Evolutionary conservation across 106 monocot genomes (phyloP).

Genomic region (Dioscorea zingiberensis): DNA sequence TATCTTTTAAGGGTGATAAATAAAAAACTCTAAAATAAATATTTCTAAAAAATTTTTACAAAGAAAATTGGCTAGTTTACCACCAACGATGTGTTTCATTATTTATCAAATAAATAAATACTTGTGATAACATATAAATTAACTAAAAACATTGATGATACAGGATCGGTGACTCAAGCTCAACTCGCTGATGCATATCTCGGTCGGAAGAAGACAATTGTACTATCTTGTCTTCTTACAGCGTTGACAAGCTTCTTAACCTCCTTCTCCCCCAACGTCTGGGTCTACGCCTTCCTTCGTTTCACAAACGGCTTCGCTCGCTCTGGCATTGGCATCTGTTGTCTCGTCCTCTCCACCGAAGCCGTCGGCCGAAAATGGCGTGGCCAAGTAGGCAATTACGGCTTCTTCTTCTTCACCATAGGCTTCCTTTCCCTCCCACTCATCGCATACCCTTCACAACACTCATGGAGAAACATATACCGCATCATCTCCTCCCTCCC

Average conservation of each 20-base stretch:
- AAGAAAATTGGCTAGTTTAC: too few relatives aligned
- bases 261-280: slow-evolving; percentile 65
- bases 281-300: slow-evolving; percentile 64
- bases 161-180: slow-evolving; percentile 55
- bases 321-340: slow-evolving; percentile 72
- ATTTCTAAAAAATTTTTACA: too few relatives aligned
- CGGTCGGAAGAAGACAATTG: slow-evolving; percentile 63
- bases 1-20: too few relatives aligned
- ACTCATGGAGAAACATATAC: slow-evolving; percentile 63
- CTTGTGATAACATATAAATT: too few relatives aligned
- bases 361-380: slow-evolving; percentile 66
- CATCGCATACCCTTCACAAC: slow-evolving; percentile 46
- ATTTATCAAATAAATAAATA: too few relatives aligned
- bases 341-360: slow-evolving; percentile 76
- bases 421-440: slow-evolving; percentile 74
- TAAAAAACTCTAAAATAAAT: too few relatives aligned
- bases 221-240: slow-evolving; percentile 68
- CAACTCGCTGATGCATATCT: slow-evolving; percentile 59
- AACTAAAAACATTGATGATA: not conserved
- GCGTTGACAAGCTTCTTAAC: slow-evolving; percentile 47
- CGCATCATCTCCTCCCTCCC: slow-evolving; percentile 43
- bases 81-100: too few relatives aligned
- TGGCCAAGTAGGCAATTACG: slow-evolving; percentile 65
- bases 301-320: slow-evolving; percentile 75
- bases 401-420: slow-evolving; percentile 82